These are phyloP conservation scores for Chaetomium tenue DNA, from an alignment of 495 filamentous ascomycete genomes.

Conservation along the genomic window DNA sequence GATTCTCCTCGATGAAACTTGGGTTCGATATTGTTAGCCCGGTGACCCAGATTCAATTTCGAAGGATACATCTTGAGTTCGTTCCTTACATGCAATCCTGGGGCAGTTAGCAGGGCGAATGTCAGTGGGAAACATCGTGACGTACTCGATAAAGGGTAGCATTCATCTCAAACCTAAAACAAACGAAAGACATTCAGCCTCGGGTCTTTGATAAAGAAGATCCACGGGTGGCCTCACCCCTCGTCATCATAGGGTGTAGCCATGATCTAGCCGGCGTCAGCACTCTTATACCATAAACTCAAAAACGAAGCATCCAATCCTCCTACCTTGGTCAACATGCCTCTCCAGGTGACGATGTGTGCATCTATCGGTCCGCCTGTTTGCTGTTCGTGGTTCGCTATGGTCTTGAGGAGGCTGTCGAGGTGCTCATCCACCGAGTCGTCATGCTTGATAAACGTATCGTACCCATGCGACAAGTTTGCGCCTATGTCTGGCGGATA, in stretches of 20 bases:
- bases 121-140: conserved; percentile 14
- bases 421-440: conserved; percentile 82
- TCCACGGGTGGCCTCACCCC: conserved; percentile 53
- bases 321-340: conserved; percentile 95
- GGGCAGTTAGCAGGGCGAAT: conserved; percentile 23
- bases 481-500: conserved; percentile 70
- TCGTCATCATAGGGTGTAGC: conserved; percentile 77
- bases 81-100: conserved; percentile 77
- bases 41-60: neutral
- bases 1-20: conserved; percentile 94
- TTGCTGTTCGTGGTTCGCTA: conserved; percentile 67
- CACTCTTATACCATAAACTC: no score
- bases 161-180: conserved; percentile 86
- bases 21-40: conserved; percentile 16
- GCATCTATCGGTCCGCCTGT: conserved; percentile 64
- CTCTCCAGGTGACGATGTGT: conserved; percentile 89
- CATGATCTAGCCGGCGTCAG: conserved; percentile 64
- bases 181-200: neutral
- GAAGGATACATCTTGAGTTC: neutral
- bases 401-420: conserved; percentile 74
- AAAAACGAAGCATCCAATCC: neutral
- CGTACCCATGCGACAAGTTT: conserved; percentile 75
- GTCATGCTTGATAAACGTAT: conserved; percentile 80
- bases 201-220: conserved; percentile 17
- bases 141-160: conserved; percentile 82